Percentiles rank a stretch among this genome's conserved stretches.
Evolutionary conservation across 2,329 filamentous ascomycete genomes (phyloP).

Genomic region (Apiospora pterosperma): DNA sequence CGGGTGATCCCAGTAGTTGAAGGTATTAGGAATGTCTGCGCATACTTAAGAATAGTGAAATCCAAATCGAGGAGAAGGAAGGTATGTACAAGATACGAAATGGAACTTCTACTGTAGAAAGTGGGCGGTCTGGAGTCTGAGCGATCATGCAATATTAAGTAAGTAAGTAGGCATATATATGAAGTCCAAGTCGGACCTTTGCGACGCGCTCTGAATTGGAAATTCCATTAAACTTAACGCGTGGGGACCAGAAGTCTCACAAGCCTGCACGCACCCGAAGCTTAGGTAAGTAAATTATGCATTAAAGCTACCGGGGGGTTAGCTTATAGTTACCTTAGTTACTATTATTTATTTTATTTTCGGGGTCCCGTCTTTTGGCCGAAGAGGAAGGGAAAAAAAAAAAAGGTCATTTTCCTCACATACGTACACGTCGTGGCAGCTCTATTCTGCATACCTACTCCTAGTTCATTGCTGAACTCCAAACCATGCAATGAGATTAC

Average conservation of each 20-base stretch:
- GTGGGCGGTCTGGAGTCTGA: neutral
- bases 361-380: neutral
- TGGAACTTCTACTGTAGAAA: neutral
- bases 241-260: neutral
- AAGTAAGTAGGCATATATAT: neutral
- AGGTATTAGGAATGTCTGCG: neutral
- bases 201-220: neutral
- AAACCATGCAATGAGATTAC: slow-evolving; percentile 26
- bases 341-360: neutral
- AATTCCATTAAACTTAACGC: neutral
- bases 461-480: neutral
- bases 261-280: neutral
- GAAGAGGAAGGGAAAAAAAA: neutral
- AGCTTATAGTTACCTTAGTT: too few species aligned
- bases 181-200: neutral
- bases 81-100: neutral
- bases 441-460: neutral
- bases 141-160: neutral
- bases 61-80: neutral
- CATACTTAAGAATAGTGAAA: neutral
- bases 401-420: neutral
- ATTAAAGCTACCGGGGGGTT: neutral
- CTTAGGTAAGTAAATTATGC: too few species aligned
- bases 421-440: neutral
- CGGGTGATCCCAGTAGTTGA: neutral